Evolutionary conservation across 2,329 filamentous ascomycete genomes (phyloP).

Genomic region (Alternaria postmessia): DNA sequence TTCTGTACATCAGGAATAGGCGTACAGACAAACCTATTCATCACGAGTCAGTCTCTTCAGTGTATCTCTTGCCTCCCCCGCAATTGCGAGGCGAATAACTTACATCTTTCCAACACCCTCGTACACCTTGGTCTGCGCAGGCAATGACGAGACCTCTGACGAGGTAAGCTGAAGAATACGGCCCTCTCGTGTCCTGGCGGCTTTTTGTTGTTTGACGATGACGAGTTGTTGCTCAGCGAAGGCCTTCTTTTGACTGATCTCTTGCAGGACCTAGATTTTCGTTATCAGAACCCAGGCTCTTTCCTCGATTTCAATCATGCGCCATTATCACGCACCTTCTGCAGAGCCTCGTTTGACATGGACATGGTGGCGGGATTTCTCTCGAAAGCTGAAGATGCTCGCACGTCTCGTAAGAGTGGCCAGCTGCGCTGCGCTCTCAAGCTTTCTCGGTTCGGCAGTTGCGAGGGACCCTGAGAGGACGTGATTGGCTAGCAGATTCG

Average conservation of each 20-base stretch:
- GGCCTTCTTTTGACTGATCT: constrained; percentile 90
- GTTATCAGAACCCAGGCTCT: constrained; percentile 7
- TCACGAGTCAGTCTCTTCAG: not conserved
- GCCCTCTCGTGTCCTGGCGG: constrained; percentile 84
- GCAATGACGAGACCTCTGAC: constrained; percentile 80
- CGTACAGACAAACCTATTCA: constrained; percentile 83
- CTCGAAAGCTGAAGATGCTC: constrained; percentile 1
- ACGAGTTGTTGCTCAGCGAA: constrained; percentile 92
- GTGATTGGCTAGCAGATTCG: constrained; percentile 28
- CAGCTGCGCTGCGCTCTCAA: constrained; percentile 21
- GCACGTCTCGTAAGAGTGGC: constrained; percentile 14
- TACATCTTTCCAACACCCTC: constrained; percentile 98
- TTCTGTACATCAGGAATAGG: constrained; percentile 76
- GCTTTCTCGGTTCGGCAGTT: constrained; percentile 31
- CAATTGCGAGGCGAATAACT: constrained; percentile 10
- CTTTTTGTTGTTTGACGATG: constrained; percentile 83
- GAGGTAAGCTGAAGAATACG: constrained; percentile 88
- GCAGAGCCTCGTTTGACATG: constrained; percentile 90
- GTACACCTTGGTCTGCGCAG: constrained; percentile 80
- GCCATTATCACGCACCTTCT: constrained; percentile 70
- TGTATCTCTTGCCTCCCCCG: not conserved
- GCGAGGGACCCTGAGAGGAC: constrained; percentile 15
- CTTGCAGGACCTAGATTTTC: constrained; percentile 75
- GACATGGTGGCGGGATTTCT: constrained; percentile 69
- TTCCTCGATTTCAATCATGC: not conserved